phyloP scores from a whole-genome alignment of 371 early-diverging fungal genomes.

The Entomophthora muscae region DNA sequence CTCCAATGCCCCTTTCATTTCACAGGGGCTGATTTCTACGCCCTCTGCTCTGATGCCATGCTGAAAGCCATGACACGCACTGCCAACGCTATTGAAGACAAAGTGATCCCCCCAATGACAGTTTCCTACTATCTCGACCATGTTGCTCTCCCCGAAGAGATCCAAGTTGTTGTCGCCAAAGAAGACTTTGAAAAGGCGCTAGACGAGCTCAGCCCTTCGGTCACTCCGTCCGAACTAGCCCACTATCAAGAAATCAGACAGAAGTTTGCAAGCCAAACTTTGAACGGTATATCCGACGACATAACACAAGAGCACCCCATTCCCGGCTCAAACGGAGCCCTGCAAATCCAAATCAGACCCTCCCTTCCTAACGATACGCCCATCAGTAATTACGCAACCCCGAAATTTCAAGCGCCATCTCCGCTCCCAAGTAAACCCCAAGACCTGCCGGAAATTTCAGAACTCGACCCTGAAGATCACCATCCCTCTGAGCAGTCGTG shows the following conservation, averaged over 20 bases:
- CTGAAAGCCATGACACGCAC: slow-evolving; percentile 86
- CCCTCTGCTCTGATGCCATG: slow-evolving; percentile 91
- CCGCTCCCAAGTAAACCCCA: no score
- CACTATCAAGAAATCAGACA: slow-evolving; percentile 65
- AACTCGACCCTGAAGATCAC: no score
- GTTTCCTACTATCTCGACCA: slow-evolving; percentile 72
- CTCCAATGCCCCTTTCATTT: slow-evolving; percentile 74
- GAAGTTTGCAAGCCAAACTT: slow-evolving; percentile 17
- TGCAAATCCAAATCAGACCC: not conserved
- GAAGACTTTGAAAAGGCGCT: slow-evolving; percentile 72
- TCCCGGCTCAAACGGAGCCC: not conserved
- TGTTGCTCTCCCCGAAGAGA: slow-evolving; percentile 41
- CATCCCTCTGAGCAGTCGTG: no score
- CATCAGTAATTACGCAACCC: no score
- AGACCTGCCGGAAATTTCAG: no score
- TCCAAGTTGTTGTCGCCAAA: slow-evolving; percentile 49
- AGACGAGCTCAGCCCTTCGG: slow-evolving; percentile 72
- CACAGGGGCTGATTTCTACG: slow-evolving; percentile 97
- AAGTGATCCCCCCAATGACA: slow-evolving; percentile 29
- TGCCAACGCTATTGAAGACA: slow-evolving; percentile 51
- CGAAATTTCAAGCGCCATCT: no score
- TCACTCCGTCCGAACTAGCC: slow-evolving; percentile 70
- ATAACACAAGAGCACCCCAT: not conserved
- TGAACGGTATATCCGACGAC: not conserved
- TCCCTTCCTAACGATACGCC: not conserved